Evolutionary conservation across 495 filamentous ascomycete species (phyloP).

Genomic region (Penicillium paradoxum): DNA sequence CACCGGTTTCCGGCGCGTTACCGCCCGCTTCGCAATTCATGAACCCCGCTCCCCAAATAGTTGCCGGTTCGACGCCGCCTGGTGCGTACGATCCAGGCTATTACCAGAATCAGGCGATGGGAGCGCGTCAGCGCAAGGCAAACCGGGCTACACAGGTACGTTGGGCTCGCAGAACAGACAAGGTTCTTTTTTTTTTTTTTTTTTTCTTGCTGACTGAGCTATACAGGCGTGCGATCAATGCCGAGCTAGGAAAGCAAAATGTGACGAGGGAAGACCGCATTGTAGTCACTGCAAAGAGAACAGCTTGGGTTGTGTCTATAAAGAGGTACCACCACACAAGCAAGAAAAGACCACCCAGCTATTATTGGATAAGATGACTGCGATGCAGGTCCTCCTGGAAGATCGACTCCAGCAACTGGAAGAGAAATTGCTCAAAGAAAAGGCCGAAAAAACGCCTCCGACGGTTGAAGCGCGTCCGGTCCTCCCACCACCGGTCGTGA

Average conservation of each 20-base stretch:
- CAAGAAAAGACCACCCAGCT: slow-evolving; percentile 42
- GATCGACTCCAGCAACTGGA: slow-evolving; percentile 5
- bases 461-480: not conserved
- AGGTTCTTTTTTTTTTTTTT: too few relatives aligned
- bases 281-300: slow-evolving; percentile 59
- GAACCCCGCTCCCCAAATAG: slow-evolving; percentile 18
- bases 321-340: slow-evolving; percentile 58
- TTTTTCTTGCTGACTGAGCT: slow-evolving; percentile 5
- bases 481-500: not conserved
- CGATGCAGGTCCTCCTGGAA: slow-evolving; percentile 26
- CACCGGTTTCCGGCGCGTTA: slow-evolving; percentile 21
- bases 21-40: slow-evolving; percentile 28
- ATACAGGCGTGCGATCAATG: slow-evolving; percentile 58
- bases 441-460: not conserved
- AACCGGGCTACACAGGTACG: slow-evolving; percentile 41
- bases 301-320: slow-evolving; percentile 50
- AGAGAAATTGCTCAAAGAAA: slow-evolving; percentile 9
- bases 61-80: slow-evolving; percentile 20
- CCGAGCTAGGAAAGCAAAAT: slow-evolving; percentile 59
- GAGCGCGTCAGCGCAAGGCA: slow-evolving; percentile 39
- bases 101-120: slow-evolving; percentile 30
- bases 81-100: slow-evolving; percentile 29
- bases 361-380: slow-evolving; percentile 29
- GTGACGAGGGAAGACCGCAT: slow-evolving; percentile 54
- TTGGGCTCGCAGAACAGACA: not conserved